phyloP scores from a whole-genome alignment of 331 rosid species.

The Malus hybrid region DNA sequence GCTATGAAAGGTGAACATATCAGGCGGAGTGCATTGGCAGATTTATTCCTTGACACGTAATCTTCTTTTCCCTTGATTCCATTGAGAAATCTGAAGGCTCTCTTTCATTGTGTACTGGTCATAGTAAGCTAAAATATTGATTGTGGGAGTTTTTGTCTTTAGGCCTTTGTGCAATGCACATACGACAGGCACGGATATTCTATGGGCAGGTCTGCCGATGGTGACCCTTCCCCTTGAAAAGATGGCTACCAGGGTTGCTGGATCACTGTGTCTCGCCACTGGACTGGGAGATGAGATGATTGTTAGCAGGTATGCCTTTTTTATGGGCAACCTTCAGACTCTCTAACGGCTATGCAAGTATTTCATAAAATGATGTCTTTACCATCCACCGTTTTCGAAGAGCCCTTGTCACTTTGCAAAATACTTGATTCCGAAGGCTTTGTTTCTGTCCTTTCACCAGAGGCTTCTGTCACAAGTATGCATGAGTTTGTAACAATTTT shows the following conservation, averaged over 20 bases:
- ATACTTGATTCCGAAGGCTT: not conserved
- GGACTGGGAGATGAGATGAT: constrained; percentile 96
- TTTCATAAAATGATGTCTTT: not conserved
- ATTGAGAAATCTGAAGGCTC: not conserved
- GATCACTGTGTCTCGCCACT: constrained; percentile 88
- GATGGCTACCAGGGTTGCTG: constrained; percentile 99
- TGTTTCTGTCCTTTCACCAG: not conserved
- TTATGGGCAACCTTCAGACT: not conserved
- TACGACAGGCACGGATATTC: constrained; percentile 93
- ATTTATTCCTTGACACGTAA: constrained; percentile 86
- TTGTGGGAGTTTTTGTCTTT: not conserved
- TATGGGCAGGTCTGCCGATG: constrained; percentile 99
- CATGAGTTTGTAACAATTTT: not conserved
- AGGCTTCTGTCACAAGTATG: not conserved
- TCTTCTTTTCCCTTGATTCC: not conserved
- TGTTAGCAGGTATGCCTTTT: constrained; percentile 52
- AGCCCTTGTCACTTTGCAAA: too few species aligned
- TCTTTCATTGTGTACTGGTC: not conserved
- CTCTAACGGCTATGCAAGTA: not conserved
- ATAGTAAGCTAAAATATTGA: not conserved
- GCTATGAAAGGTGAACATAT: constrained; percentile 97
- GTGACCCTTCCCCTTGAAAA: constrained; percentile 92
- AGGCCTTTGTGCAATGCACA: constrained; percentile 99
- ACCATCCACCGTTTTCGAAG: not conserved
- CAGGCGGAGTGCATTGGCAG: constrained; percentile 92